These are phyloP conservation scores for Pestalotiopsis sp. DNA, from an alignment of 2,329 filamentous ascomycete genomes.

Conservation along the genomic window DNA sequence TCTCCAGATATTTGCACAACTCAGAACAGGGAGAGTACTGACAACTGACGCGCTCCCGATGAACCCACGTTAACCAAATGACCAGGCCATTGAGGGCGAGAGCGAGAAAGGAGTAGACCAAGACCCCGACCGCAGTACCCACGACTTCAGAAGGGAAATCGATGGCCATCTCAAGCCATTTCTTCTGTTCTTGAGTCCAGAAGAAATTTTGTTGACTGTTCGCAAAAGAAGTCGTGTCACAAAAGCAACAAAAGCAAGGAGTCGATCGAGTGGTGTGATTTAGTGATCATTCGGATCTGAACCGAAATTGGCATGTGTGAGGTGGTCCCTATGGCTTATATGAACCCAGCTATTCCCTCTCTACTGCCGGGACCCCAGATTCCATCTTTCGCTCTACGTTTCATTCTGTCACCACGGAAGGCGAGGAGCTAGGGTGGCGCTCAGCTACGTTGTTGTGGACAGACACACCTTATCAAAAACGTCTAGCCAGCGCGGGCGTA, in stretches of 20 bases:
- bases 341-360: neutral
- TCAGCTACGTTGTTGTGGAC: neutral
- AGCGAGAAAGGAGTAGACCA: conserved; percentile 17
- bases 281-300: neutral
- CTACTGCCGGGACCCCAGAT: neutral
- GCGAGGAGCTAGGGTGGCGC: neutral
- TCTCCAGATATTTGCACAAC: neutral
- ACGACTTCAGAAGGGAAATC: conserved; percentile 18
- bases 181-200: neutral
- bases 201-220: neutral
- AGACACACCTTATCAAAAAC: neutral
- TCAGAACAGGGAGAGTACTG: neutral
- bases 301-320: neutral
- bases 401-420: neutral
- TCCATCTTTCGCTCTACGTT: neutral
- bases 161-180: conserved; percentile 9
- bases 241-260: neutral
- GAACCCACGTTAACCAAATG: conserved; percentile 21
- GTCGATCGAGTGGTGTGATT: neutral
- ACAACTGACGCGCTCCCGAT: conserved; percentile 22
- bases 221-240: neutral
- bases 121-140: conserved; percentile 17
- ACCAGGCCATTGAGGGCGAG: conserved; percentile 15
- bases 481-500: neutral
- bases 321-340: neutral